phyloP scores from a whole-genome alignment of 495 filamentous ascomycete species.

The Penicillium alfredii region DNA sequence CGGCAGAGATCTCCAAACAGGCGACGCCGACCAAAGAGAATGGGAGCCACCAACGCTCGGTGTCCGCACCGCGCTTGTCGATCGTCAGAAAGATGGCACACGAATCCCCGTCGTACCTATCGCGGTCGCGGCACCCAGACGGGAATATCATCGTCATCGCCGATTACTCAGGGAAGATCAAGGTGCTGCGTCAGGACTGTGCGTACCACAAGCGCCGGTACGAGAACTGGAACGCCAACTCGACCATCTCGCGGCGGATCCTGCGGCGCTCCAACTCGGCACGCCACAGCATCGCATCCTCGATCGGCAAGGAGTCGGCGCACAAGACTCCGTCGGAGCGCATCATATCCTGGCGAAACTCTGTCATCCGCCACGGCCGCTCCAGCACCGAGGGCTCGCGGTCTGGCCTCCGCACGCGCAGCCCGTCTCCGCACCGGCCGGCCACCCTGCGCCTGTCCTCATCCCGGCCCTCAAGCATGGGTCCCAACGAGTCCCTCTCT shows the following conservation, averaged over 20 bases:
- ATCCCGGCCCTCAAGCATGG: conserved; percentile 21
- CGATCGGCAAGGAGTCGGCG: conserved; percentile 38
- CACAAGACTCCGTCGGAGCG: conserved; percentile 66
- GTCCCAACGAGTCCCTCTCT: conserved; percentile 27
- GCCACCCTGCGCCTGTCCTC: conserved; percentile 13
- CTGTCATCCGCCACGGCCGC: conserved; percentile 52
- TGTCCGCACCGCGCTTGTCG: conserved; percentile 22
- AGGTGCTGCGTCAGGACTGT: conserved; percentile 92
- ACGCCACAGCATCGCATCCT: conserved; percentile 47
- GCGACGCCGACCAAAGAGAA: conserved; percentile 11
- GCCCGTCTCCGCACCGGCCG: conserved; percentile 46
- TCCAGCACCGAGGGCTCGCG: conserved; percentile 47
- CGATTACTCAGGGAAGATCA: conserved; percentile 81
- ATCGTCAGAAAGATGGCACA: conserved; percentile 51
- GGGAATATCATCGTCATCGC: conserved; percentile 93
- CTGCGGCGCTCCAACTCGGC: conserved; percentile 62
- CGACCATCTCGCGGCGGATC: conserved; percentile 70
- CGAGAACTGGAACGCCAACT: conserved; percentile 52
- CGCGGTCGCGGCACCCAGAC: conserved; percentile 66
- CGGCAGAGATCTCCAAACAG: conserved; percentile 34
- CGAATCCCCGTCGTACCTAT: conserved; percentile 63
- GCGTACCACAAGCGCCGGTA: conserved; percentile 57
- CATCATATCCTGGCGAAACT: conserved; percentile 90
- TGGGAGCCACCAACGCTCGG: conserved; percentile 13
- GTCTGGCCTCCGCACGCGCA: conserved; percentile 40